Conservation (phyloP, 139 green algal genomes). For the Micromonas commoda region DNA sequence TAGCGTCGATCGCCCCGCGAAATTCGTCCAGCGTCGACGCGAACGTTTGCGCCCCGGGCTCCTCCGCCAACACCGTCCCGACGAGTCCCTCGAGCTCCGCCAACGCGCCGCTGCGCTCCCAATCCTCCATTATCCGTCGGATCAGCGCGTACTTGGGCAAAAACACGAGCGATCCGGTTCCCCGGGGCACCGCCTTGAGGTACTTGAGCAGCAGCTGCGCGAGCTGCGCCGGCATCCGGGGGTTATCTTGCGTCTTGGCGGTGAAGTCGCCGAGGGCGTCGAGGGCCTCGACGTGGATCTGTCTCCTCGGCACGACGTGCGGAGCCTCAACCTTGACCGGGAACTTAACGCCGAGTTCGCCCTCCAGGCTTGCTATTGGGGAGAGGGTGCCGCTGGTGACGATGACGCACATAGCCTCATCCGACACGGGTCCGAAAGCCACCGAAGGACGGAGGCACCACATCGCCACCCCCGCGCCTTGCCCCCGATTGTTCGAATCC, state of each 20-base stretch:
- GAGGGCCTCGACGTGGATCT: conserved; percentile 1
- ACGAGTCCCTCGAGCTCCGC: background rate
- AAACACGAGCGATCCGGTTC: conserved; percentile 89
- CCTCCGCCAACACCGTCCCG: background rate
- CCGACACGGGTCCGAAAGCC: conserved; percentile 31
- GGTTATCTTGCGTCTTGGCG: background rate
- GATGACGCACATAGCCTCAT: conserved; percentile 16
- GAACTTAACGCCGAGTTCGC: conserved; percentile 70
- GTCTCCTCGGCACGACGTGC: conserved; percentile 68
- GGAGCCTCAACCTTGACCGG: conserved; percentile 62
- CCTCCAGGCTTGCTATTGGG: conserved; percentile 76
- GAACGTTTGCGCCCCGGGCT: background rate
- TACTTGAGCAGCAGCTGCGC: conserved; percentile 44
- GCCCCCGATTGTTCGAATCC: no score
- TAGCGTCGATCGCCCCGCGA: background rate
- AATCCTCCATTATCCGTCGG: conserved; percentile 35
- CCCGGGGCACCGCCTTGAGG: conserved; percentile 54
- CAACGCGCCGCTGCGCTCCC: background rate
- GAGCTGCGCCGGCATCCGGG: background rate
- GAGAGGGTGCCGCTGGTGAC: conserved; percentile 80
- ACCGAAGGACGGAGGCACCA: conserved; percentile 80
- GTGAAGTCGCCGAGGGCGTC: conserved; percentile 16
- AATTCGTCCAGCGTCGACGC: conserved; percentile 7
- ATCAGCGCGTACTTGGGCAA: conserved; percentile 75
- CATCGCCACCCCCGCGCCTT: conserved; percentile 44